phyloP scores from a whole-genome alignment of 352 stramenopile genomes.

The Pythium grandisporangium region DNA sequence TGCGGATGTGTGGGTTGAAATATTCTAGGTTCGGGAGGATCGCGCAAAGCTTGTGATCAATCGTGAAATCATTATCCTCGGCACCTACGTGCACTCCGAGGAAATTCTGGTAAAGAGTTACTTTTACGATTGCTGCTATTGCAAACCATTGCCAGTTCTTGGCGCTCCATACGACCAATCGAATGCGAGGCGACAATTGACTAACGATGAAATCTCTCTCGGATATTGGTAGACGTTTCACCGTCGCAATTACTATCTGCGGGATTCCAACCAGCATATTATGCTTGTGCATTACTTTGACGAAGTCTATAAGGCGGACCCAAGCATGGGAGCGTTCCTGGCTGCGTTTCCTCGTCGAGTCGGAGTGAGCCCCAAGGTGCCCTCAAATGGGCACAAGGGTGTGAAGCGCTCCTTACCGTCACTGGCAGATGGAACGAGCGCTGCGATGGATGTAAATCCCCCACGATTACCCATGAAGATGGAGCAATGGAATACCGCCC shows the following conservation, averaged over 20 bases:
- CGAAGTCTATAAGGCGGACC: constrained; percentile 43
- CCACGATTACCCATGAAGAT: constrained; percentile 3
- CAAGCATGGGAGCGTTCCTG: constrained; percentile 11
- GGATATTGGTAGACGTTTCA: constrained; percentile 88
- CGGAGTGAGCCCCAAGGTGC: no score
- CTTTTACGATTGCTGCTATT: no score
- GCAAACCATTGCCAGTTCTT: no score
- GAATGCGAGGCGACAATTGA: neutral
- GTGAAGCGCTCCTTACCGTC: constrained; percentile 24
- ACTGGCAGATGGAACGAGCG: neutral
- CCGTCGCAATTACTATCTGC: constrained; percentile 70
- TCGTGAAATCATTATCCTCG: constrained; percentile 68
- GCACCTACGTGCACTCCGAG: constrained; percentile 77
- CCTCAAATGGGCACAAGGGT: constrained; percentile 16
- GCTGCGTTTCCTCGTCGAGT: constrained; percentile 3
- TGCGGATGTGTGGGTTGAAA: neutral
- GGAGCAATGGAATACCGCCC: constrained; percentile 4
- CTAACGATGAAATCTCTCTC: neutral
- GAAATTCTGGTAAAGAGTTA: constrained; percentile 37
- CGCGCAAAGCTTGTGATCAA: constrained; percentile 82
- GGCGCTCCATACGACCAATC: neutral
- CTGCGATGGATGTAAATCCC: neutral
- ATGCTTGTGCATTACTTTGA: constrained; percentile 87
- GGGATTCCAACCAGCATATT: constrained; percentile 50
- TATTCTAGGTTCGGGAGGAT: constrained; percentile 61